Evolutionary conservation across 176 grass and related monocot genomes (phyloP), one percentile per base, ranked within the genome.

Genomic region (Triticum dicoccoides): DNA sequence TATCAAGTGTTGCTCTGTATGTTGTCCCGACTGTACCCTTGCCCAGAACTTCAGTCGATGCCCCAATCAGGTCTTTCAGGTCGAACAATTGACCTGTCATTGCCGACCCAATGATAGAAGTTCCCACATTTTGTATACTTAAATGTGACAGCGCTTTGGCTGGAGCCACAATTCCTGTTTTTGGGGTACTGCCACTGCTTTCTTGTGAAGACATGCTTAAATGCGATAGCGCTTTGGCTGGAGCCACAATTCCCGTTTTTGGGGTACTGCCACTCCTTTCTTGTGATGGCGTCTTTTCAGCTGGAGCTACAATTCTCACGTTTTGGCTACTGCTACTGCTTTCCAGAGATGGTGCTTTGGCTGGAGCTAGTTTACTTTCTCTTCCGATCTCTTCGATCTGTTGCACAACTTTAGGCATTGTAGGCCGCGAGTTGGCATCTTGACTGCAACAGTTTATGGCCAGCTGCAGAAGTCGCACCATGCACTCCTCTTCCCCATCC

Each of bases 21-120:
- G 91, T 78, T 44, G 88, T 88, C 44, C 91, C 88, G 49, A 87
- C 84, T 10, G 85, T 93, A 7, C 91, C 91, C 71, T 87, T 88
- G 35, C 91, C 91, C 5, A 93, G 51, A 47, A 93, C 88, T 66
- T 90, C 88, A n/a, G 85, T 81, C 4, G 91, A 90, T 9, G 82
- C 91, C 9, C 34, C 54, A 23, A 93, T 58, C 35, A 90, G 77
- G 32, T 88, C 66, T 20, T 90, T 82, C 85, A 90, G 25, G 30
- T 88, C 88, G 32, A 93, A 86, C 24, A 38, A 13, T 73, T 41
- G 52, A 18, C 66, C 3, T 20, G 41, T 25, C 29, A 69, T 5
- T 47, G 45, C 27, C 11, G 42, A 63, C 2, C 88, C 66, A 35
- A 88, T 35, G 82, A 2, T 2, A 75, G 29, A 25, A 75, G 24